phyloP scores from a whole-genome alignment of 2,329 filamentous ascomycete species.

The Cladophialophora carrionii region DNA sequence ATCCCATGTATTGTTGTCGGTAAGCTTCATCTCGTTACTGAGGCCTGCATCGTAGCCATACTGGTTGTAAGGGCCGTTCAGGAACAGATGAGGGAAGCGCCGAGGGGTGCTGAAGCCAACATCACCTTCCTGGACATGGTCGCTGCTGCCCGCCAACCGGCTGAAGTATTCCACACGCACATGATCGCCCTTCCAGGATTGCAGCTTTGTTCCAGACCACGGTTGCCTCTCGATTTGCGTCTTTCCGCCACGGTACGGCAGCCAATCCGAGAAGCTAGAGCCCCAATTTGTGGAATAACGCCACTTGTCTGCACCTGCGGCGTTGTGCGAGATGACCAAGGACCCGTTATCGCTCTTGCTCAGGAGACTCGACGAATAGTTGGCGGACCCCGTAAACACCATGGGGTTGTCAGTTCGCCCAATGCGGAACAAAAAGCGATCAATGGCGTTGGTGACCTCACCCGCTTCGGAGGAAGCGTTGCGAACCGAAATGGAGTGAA shows the following conservation, averaged over 20 bases:
- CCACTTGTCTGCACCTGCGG: constrained; percentile 64
- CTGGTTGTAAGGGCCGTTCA: constrained; percentile 65
- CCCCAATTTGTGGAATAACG: constrained; percentile 67
- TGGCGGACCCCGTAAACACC: constrained; percentile 59
- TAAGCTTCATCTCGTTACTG: constrained; percentile 56
- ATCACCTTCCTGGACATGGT: constrained; percentile 65
- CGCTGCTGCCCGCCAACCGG: constrained; percentile 60
- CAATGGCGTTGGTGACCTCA: constrained; percentile 56
- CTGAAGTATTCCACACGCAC: constrained; percentile 68
- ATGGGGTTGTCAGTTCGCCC: constrained; percentile 63
- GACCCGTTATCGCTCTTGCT: constrained; percentile 46
- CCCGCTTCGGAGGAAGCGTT: constrained; percentile 53
- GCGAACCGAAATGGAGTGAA: constrained; percentile 61
- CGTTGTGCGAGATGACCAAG: constrained; percentile 60
- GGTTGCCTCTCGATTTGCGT: constrained; percentile 52
- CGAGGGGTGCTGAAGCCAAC: constrained; percentile 48
- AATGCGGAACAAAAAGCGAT: constrained; percentile 65
- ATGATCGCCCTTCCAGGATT: constrained; percentile 65
- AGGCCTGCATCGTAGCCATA: constrained; percentile 67
- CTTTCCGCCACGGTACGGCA: constrained; percentile 58
- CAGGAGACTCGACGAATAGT: constrained; percentile 62
- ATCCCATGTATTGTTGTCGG: constrained; percentile 58
- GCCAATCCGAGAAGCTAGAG: constrained; percentile 63
- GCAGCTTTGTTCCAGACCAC: constrained; percentile 63
- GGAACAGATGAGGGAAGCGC: constrained; percentile 65